A percentile compares a stretch with the other conserved stretches of the same genome.
phyloP scores from a whole-genome alignment of 257 asterid genomes.

The Lycium barbarum region DNA sequence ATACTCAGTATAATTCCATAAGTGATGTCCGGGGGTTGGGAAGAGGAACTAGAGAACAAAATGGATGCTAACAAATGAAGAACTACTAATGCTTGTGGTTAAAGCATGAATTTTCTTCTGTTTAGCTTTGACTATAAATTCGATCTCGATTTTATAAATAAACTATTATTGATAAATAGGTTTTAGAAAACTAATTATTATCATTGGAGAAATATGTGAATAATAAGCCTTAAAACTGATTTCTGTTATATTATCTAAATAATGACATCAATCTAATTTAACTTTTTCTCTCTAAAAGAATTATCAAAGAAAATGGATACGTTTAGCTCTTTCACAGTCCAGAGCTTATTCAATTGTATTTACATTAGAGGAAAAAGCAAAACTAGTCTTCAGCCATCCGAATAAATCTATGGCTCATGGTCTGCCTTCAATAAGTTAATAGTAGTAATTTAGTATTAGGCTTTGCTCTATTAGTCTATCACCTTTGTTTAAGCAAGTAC shows the following conservation, averaged over 20 bases:
- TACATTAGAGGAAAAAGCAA: neutral
- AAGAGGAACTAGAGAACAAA: neutral
- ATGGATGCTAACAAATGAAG: neutral
- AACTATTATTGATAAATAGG: neutral
- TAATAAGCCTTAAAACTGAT: neutral
- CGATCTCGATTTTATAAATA: neutral
- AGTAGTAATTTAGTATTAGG: neutral
- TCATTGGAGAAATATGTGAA: neutral
- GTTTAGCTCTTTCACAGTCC: neutral
- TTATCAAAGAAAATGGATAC: neutral
- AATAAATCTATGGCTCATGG: neutral
- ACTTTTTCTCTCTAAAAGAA: neutral
- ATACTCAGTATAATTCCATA: no score
- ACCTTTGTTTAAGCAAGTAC: neutral
- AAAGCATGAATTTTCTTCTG: neutral
- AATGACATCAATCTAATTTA: neutral
- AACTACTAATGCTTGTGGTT: neutral
- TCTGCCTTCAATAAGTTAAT: neutral
- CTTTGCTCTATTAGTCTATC: neutral
- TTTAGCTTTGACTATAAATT: neutral
- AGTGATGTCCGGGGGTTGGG: no score
- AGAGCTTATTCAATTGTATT: neutral
- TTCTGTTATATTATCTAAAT: neutral
- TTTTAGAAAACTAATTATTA: neutral
- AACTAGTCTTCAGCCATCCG: neutral